Percentiles rank a stretch among this genome's conserved stretches.
phyloP scores from a whole-genome alignment of 176 grass and related monocot species.

The Ensete glaucum region DNA sequence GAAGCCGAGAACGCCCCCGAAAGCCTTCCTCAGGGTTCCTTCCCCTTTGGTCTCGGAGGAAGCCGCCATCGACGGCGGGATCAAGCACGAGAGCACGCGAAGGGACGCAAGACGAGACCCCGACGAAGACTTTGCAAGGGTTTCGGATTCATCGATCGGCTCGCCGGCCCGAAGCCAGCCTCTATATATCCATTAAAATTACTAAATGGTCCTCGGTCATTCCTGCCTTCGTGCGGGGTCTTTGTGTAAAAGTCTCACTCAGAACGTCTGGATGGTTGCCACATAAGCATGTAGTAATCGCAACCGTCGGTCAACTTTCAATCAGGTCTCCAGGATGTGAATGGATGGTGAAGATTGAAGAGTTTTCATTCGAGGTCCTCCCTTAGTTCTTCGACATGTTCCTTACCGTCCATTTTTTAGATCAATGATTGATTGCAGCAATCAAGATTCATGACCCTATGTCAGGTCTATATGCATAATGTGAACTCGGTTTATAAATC shows the following conservation, averaged over 20 bases:
- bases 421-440: too few relatives aligned
- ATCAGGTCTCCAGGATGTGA: background rate
- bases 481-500: too few relatives aligned
- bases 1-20: constrained; percentile 67
- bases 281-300: background rate
- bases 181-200: background rate
- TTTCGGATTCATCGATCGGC: background rate
- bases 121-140: background rate
- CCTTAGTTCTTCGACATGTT: too few relatives aligned
- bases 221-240: background rate
- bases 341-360: background rate
- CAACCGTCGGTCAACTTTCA: background rate
- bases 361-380: too few relatives aligned
- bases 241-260: background rate
- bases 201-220: background rate
- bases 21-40: constrained; percentile 64
- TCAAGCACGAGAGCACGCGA: background rate
- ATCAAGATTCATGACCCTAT: too few relatives aligned
- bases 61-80: constrained; percentile 58
- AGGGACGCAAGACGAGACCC: background rate
- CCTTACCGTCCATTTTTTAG: too few relatives aligned
- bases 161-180: background rate
- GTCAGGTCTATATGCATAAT: too few relatives aligned
- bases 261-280: background rate
- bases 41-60: constrained; percentile 24